Conservation (phyloP, 306 rosid genomes). For the Pyrus betulifolia region DNA sequence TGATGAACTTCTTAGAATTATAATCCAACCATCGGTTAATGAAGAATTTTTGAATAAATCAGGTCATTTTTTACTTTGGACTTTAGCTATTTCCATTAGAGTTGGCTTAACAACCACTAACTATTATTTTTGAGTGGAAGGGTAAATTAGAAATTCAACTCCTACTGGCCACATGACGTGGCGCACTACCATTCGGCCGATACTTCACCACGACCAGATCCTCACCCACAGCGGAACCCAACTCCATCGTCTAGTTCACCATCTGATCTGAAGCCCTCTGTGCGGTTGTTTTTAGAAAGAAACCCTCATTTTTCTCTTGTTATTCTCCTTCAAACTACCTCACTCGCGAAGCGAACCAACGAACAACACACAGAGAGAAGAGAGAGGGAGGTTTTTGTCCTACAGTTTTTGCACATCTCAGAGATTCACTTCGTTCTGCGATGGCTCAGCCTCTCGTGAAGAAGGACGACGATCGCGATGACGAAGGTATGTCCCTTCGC, state of each 20-base stretch:
- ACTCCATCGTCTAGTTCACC: neutral
- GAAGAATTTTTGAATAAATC: too few relatives aligned
- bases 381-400: neutral
- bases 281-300: neutral
- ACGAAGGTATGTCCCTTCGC: constrained; percentile 59
- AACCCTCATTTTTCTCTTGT: neutral
- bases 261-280: neutral
- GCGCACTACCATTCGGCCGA: neutral
- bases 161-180: neutral
- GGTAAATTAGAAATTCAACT: too few relatives aligned
- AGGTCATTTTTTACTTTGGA: accelerated
- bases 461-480: constrained; percentile 99
- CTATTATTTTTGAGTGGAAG: too few relatives aligned
- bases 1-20: too few relatives aligned
- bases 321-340: neutral
- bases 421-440: constrained; percentile 21
- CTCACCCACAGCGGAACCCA: neutral
- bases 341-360: neutral
- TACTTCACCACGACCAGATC: neutral
- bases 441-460: constrained; percentile 97
- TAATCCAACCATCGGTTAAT: too few relatives aligned
- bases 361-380: neutral
- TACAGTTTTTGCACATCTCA: constrained; percentile 38
- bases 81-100: too few relatives aligned
- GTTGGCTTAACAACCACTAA: too few relatives aligned